phyloP scores from a whole-genome alignment of 352 stramenopile genomes.

The Ophiocytium majus region DNA sequence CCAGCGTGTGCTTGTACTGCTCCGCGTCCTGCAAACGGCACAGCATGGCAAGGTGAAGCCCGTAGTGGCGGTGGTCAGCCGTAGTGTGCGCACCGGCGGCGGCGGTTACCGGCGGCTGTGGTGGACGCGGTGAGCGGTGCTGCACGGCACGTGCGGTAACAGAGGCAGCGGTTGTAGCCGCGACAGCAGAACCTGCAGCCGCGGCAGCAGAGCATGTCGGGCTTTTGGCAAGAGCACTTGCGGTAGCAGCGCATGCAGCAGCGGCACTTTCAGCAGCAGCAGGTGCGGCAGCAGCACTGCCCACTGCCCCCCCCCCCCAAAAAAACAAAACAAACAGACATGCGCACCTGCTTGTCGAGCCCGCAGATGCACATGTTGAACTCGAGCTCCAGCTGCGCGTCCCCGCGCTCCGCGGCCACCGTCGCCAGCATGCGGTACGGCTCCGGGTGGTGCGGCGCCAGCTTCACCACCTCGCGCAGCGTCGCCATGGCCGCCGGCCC shows the following conservation, averaged over 20 bases:
- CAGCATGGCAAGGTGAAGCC: no score
- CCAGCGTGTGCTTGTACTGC: constrained; percentile 1
- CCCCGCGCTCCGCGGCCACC: background rate
- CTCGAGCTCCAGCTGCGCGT: constrained; percentile 2
- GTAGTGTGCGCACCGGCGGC: no score
- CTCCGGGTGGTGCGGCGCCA: background rate
- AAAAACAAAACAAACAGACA: no score
- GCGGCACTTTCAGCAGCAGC: background rate
- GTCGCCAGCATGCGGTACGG: background rate
- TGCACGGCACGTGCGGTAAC: no score
- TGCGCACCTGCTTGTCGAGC: background rate
- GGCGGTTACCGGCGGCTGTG: no score
- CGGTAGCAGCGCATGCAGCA: background rate
- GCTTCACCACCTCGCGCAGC: constrained; percentile 5
- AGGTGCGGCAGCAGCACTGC: background rate
- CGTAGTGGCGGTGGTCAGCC: no score
- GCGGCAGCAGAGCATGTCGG: background rate
- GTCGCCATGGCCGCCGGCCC: background rate
- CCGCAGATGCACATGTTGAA: constrained; percentile 22
- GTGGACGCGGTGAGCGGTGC: no score
- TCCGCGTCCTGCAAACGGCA: background rate
- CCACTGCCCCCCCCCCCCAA: no score
- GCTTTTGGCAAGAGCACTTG: background rate
- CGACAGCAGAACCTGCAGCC: background rate
- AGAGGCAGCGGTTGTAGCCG: background rate